Evolutionary conservation across 345 rosid genomes (phyloP), one percentile per base, ranked within the genome.

Genomic region (Anastatica hierochuntica): DNA sequence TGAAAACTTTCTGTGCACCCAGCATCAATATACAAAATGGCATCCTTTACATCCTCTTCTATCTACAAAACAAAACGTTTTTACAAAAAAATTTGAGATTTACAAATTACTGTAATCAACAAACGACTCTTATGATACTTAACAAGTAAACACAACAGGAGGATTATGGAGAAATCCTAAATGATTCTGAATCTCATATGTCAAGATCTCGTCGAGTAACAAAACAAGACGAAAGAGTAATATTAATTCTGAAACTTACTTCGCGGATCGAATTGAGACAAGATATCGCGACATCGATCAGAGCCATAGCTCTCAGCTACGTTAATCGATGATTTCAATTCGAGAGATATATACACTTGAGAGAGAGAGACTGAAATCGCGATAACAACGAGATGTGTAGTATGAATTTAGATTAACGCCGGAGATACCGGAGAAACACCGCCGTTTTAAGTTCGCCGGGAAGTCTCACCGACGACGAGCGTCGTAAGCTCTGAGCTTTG

Each of bases 1-100:
- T 90, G 96, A 64, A 92, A 92, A 57, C 98, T 80, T 69, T 92
- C 98, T 2, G 95, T 78, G 68, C 95, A 92, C 7, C 98, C 98
- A 43, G 92, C 80, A 76, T 92, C 98, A 4, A 87, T 67, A 65
- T 92, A 92, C 29, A 92, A 58, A 34, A 81, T 63, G 21, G 95
- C 72, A 54, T 74, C 90, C 62, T 76, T 72, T 5, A 87, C 44
- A 60, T 81, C 78, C 66, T 87, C 95, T 13, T 85, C 73, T 54
- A 84, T 70, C 98, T 87, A 53, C 55, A 44, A 10, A 41, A 11
- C 6, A 38, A 47, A 48, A 10, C 9, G 23, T 39, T 46, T 19
- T n/a, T n/a, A 12, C 33, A 4, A 27, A 0, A 35, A 4, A 27
- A 0, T 2, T 38, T 30, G 42, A 45, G 10, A 45, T 10, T 26